phyloP scores from a whole-genome alignment of 1,284 basidiomycete genomes.

The Coriolopsis trogii region DNA sequence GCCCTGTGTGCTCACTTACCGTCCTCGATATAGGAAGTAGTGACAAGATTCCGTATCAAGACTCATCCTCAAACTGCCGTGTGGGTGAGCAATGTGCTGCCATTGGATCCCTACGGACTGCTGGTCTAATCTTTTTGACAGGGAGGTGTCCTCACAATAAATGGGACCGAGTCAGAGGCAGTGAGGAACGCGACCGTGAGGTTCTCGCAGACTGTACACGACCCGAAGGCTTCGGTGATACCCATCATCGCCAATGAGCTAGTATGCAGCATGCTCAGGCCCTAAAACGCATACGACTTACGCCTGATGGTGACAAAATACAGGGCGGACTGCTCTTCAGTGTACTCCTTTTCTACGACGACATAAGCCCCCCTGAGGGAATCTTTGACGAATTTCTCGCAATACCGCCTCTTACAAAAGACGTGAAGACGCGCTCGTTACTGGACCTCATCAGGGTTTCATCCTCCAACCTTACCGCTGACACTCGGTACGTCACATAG shows the following conservation, averaged over 20 bases:
- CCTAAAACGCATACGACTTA: neutral
- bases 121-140: conserved; percentile 24
- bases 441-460: conserved; percentile 41
- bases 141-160: conserved; percentile 59
- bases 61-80: conserved; percentile 56
- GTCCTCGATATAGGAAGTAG: conserved; percentile 49
- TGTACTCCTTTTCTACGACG: conserved; percentile 46
- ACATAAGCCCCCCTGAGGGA: conserved; percentile 41
- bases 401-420: conserved; percentile 33
- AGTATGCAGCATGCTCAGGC: no score
- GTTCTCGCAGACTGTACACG: conserved; percentile 51
- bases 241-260: conserved; percentile 46
- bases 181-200: conserved; percentile 50
- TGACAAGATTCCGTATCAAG: conserved; percentile 58
- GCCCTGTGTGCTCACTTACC: neutral
- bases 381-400: conserved; percentile 47
- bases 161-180: conserved; percentile 36
- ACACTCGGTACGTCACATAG: conserved; percentile 42
- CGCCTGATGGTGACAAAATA: no score
- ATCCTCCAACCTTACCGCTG: conserved; percentile 43
- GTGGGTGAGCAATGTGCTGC: conserved; percentile 47
- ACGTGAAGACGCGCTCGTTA: conserved; percentile 41
- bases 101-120: neutral
- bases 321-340: no score
- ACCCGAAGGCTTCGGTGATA: conserved; percentile 65